phyloP scores from a whole-genome alignment of 2,329 filamentous ascomycete genomes.

The Beauveria asiatica region DNA sequence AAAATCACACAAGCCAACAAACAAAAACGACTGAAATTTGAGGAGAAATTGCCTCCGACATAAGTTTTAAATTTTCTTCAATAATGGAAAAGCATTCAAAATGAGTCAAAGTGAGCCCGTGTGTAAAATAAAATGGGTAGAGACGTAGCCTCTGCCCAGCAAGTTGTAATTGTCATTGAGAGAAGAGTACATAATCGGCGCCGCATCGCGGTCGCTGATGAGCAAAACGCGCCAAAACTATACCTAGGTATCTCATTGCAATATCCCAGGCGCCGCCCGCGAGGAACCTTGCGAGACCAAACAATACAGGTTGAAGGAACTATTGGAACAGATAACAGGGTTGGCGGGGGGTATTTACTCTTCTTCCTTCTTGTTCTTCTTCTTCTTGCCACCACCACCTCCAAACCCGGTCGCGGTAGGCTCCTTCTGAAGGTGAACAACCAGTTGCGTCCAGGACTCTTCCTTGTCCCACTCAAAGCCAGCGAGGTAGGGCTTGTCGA shows the following conservation, averaged over 20 bases:
- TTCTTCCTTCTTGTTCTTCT: conserved; percentile 58
- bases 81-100: background rate
- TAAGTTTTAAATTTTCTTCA: too few species aligned
- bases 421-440: conserved; percentile 76
- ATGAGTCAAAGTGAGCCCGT: background rate
- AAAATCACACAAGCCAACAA: background rate
- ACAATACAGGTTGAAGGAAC: conserved; percentile 28
- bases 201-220: conserved; percentile 19
- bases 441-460: conserved; percentile 77
- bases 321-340: conserved; percentile 33
- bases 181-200: conserved; percentile 20
- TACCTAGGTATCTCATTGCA: conserved; percentile 31
- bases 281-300: conserved; percentile 31
- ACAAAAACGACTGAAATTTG: background rate
- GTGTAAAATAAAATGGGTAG: background rate
- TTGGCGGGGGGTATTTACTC: conserved; percentile 18
- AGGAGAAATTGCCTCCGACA: background rate
- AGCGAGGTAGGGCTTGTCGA: conserved; percentile 77
- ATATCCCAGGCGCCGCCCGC: conserved; percentile 35
- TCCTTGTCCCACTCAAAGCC: conserved; percentile 97
- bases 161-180: conserved; percentile 14
- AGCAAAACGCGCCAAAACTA: conserved; percentile 24
- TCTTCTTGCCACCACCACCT: conserved; percentile 38
- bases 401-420: conserved; percentile 42
- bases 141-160: conserved; percentile 2